Conservation (phyloP, 2,329 filamentous ascomycete species). For the Ascochyta clinopodiicola region DNA sequence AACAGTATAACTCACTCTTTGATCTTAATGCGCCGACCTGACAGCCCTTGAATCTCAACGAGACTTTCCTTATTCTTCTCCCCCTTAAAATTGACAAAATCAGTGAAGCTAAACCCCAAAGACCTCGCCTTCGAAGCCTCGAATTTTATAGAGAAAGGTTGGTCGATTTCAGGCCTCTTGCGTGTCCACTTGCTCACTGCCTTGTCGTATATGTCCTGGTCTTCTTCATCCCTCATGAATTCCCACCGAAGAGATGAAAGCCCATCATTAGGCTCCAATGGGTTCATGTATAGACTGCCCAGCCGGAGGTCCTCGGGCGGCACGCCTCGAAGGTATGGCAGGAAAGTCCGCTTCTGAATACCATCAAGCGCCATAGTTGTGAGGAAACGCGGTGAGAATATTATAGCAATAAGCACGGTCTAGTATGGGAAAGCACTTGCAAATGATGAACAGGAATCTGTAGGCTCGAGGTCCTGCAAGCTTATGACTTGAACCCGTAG, state of each 20-base stretch:
- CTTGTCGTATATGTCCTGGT: not conserved
- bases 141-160: not conserved
- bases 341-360: not conserved
- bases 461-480: no score
- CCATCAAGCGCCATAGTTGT: not conserved
- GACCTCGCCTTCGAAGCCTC: not conserved
- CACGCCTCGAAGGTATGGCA: slow-evolving; percentile 2
- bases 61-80: not conserved
- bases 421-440: no score
- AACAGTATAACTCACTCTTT: not conserved
- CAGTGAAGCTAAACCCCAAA: not conserved
- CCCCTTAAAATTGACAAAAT: not conserved
- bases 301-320: not conserved
- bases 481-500: no score
- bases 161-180: not conserved
- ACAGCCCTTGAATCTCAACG: not conserved
- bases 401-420: no score
- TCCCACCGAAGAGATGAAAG: not conserved
- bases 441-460: no score
- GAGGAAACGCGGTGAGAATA: no score
- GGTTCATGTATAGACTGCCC: slow-evolving; percentile 2
- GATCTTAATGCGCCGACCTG: not conserved
- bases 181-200: not conserved
- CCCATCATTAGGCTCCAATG: not conserved
- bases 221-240: not conserved